Conservation (phyloP, 2,329 filamentous ascomycete species). For the Ophiostoma sp. region DNA sequence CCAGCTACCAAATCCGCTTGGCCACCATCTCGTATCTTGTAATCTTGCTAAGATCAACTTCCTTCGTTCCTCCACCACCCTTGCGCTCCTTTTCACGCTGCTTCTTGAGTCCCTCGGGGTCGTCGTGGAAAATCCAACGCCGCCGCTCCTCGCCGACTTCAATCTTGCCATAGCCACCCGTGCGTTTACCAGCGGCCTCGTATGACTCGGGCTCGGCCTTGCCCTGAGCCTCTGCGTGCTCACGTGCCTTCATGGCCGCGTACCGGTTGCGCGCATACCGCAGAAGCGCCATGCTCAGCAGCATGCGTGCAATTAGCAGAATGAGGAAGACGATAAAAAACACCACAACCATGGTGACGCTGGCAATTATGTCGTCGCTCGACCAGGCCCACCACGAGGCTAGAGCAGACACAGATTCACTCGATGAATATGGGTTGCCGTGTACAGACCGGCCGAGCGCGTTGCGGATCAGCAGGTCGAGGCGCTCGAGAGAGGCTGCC, state of each 20-base stretch:
- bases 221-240: constrained; percentile 46
- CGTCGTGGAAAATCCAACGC: constrained; percentile 80
- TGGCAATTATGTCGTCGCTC: constrained; percentile 67
- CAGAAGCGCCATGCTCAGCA: constrained; percentile 82
- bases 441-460: constrained; percentile 71
- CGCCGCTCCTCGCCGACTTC: constrained; percentile 86
- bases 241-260: constrained; percentile 68
- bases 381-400: constrained; percentile 38
- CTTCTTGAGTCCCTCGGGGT: constrained; percentile 61
- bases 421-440: constrained; percentile 42
- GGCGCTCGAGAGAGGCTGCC: constrained; percentile 69
- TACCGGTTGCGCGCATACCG: constrained; percentile 75
- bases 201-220: constrained; percentile 50
- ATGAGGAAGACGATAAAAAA: constrained; percentile 81
- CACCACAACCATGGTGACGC: constrained; percentile 76
- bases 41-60: constrained; percentile 60
- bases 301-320: constrained; percentile 74
- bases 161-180: constrained; percentile 77
- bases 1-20: constrained; percentile 96
- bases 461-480: constrained; percentile 70
- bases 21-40: constrained; percentile 90
- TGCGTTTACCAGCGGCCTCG: constrained; percentile 65
- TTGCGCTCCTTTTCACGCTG: constrained; percentile 42
- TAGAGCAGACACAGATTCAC: background rate
- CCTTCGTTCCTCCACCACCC: constrained; percentile 43